phyloP scores from a whole-genome alignment of 2,329 filamentous ascomycete genomes.

The Cadophora sp. region DNA sequence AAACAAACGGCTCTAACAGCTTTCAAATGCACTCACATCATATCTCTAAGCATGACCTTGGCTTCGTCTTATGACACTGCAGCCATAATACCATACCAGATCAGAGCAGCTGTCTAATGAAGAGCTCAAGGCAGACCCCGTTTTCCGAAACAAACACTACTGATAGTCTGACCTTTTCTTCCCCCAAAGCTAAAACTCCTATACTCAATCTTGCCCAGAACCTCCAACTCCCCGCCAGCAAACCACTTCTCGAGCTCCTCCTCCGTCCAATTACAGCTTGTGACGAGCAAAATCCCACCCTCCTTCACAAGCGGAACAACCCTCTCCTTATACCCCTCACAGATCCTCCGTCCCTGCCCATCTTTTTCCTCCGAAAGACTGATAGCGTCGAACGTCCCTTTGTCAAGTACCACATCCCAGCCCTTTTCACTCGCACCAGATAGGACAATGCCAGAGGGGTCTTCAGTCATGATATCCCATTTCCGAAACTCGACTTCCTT shows the following conservation, averaged over 20 bases:
- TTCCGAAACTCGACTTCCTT: conserved; percentile 54
- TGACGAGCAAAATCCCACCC: conserved; percentile 81
- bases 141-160: conserved; percentile 80
- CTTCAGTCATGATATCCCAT: conserved; percentile 57
- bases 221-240: conserved; percentile 52
- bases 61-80: neutral
- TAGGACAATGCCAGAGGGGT: conserved; percentile 44
- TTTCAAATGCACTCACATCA: neutral
- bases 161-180: conserved; percentile 86
- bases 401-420: conserved; percentile 95
- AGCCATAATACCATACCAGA: neutral
- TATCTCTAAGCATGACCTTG: neutral
- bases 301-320: conserved; percentile 72
- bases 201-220: conserved; percentile 78
- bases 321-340: conserved; percentile 76
- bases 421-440: conserved; percentile 49
- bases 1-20: no score
- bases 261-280: conserved; percentile 98
- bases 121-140: conserved; percentile 14
- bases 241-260: conserved; percentile 86
- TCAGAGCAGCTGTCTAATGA: neutral
- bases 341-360: conserved; percentile 64
- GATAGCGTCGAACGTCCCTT: conserved; percentile 97
- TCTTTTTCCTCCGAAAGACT: conserved; percentile 69
- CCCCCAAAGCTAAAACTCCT: conserved; percentile 90